Conservation (phyloP, 1,139 yeast genomes). For the Magnusiomyces ingens region DNA sequence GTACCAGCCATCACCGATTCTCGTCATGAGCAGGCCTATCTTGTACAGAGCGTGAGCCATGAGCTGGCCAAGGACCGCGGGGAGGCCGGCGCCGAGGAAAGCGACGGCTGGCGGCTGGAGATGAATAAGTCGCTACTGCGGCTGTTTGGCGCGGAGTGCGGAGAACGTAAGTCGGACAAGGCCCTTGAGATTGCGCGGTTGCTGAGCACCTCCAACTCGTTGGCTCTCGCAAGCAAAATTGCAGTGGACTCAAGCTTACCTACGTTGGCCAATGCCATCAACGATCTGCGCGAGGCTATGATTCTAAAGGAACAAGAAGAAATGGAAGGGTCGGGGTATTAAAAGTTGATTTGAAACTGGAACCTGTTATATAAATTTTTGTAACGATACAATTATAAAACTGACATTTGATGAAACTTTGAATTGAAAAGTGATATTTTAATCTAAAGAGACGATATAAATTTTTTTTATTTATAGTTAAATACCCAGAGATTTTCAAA, state of each 20-base stretch:
- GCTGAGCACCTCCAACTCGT: constrained; percentile 68
- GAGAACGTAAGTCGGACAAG: constrained; percentile 54
- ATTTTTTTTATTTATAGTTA: no score
- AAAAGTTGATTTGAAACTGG: neutral
- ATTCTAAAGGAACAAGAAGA: constrained; percentile 23
- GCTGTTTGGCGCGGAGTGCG: constrained; percentile 71
- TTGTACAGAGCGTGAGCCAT: constrained; percentile 23
- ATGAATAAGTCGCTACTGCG: constrained; percentile 67
- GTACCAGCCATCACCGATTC: constrained; percentile 43
- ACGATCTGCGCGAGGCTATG: constrained; percentile 53
- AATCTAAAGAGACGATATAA: no score
- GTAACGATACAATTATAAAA: neutral
- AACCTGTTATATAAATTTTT: neutral
- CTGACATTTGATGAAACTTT: no score
- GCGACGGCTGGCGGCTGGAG: constrained; percentile 25
- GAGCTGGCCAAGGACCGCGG: constrained; percentile 25
- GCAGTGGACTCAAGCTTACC: constrained; percentile 71
- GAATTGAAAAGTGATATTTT: no score
- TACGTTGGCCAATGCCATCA: constrained; percentile 60
- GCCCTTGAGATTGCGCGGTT: constrained; percentile 66
- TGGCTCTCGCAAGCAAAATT: constrained; percentile 76
- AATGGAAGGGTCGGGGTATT: neutral
- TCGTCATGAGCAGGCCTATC: constrained; percentile 8
- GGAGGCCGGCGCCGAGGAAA: constrained; percentile 22
- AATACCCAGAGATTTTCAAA: neutral